These are phyloP conservation scores for Leptographium lundbergii DNA, from an alignment of 2,329 filamentous ascomycete genomes.

Conservation along the genomic window DNA sequence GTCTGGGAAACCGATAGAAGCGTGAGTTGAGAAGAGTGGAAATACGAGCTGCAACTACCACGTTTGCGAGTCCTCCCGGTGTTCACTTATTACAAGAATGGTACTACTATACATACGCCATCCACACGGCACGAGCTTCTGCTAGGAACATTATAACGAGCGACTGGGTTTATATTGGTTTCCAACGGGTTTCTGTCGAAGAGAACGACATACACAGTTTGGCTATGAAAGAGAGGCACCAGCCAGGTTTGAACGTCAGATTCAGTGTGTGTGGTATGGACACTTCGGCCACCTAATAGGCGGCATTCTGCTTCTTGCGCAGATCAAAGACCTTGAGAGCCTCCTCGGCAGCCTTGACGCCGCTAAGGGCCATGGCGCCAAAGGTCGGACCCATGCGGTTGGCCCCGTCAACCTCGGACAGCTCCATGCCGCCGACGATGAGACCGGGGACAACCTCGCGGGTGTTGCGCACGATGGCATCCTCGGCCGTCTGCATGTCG, in stretches of 20 bases:
- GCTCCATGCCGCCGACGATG: slow-evolving; percentile 90
- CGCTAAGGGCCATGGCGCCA: slow-evolving; percentile 67
- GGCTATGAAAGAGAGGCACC: background rate
- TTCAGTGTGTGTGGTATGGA: no score
- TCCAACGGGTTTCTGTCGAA: background rate
- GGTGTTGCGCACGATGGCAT: slow-evolving; percentile 86
- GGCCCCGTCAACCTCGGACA: slow-evolving; percentile 79
- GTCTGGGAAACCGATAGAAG: slow-evolving; percentile 17
- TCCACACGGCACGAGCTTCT: background rate
- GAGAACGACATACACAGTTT: background rate
- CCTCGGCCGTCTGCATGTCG: slow-evolving; percentile 85
- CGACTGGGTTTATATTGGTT: background rate
- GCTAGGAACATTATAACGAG: background rate
- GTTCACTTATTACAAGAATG: no score
- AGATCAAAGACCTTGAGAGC: slow-evolving; percentile 64
- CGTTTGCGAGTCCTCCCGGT: no score
- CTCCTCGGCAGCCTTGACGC: slow-evolving; percentile 86
- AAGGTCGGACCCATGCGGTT: slow-evolving; percentile 63
- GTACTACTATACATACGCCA: no score
- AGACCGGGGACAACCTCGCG: slow-evolving; percentile 78
- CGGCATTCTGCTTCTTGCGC: slow-evolving; percentile 37
- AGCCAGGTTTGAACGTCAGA: background rate
- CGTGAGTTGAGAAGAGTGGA: no score
- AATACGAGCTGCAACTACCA: no score
- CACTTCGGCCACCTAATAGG: background rate